A percentile compares a stretch with the other conserved stretches of the same genome.
Evolutionary conservation across 768 basidiomycete genomes (phyloP).

Genomic region (Podaxis sp.): DNA sequence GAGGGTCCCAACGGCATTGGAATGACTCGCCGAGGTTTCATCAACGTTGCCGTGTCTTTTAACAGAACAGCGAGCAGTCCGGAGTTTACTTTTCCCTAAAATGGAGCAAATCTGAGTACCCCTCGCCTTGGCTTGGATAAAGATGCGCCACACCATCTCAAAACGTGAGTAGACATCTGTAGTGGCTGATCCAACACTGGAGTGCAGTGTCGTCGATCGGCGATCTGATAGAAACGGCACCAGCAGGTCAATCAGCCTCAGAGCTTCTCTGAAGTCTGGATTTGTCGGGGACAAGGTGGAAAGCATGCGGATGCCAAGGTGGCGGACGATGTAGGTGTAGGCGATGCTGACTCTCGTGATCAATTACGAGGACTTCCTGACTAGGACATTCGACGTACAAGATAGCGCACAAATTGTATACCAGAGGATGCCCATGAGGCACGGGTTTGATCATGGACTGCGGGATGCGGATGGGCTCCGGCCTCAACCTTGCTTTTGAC

Average conservation of each 20-base stretch:
- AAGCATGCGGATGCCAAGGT: slow-evolving; percentile 59
- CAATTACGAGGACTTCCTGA: background rate
- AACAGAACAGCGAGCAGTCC: slow-evolving; percentile 53
- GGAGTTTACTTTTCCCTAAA: slow-evolving; percentile 37
- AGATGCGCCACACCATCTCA: slow-evolving; percentile 42
- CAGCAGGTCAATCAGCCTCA: slow-evolving; percentile 46
- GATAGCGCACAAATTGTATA: slow-evolving; percentile 70
- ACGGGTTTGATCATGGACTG: slow-evolving; percentile 39
- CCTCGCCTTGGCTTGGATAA: background rate
- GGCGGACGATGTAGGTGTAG: slow-evolving; percentile 68
- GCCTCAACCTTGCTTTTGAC: slow-evolving; percentile 24
- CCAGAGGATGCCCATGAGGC: slow-evolving; percentile 40
- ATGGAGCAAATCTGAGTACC: background rate
- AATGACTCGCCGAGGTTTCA: slow-evolving; percentile 48
- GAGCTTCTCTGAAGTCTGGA: slow-evolving; percentile 47
- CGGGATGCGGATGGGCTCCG: slow-evolving; percentile 48
- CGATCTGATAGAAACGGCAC: slow-evolving; percentile 67
- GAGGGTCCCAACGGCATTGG: slow-evolving; percentile 17
- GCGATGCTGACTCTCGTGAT: slow-evolving; percentile 47
- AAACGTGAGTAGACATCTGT: slow-evolving; percentile 69
- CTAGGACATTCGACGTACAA: slow-evolving; percentile 46
- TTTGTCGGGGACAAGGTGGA: slow-evolving; percentile 37
- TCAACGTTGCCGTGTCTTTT: slow-evolving; percentile 50
- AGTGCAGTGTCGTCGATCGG: slow-evolving; percentile 54
- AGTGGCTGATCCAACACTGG: slow-evolving; percentile 50